Evolutionary conservation across 1,284 basidiomycete species (phyloP).

Genomic region (Athelia sp.): DNA sequence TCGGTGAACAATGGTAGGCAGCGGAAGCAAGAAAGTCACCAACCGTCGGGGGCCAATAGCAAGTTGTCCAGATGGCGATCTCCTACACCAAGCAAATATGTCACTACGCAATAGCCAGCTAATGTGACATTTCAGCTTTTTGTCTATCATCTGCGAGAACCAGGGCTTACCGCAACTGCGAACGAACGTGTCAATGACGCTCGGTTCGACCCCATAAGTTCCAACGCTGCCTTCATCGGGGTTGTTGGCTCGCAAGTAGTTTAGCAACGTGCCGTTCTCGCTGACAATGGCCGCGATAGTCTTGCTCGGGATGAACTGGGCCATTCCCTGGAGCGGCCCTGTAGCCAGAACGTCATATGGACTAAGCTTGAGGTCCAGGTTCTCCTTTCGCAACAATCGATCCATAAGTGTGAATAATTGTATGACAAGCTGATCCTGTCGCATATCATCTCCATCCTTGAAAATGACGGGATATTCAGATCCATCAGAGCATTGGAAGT

Average conservation of each 20-base stretch:
- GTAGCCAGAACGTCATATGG: slow-evolving; percentile 96
- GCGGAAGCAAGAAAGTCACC: slow-evolving; percentile 27
- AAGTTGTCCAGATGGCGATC: slow-evolving; percentile 98
- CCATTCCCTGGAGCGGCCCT: slow-evolving; percentile 91
- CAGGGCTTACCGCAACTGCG: slow-evolving; percentile 85
- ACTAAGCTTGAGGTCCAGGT: slow-evolving; percentile 88
- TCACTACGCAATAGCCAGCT: slow-evolving; percentile 99
- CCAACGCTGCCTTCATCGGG: slow-evolving; percentile 91
- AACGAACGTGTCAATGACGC: slow-evolving; percentile 94
- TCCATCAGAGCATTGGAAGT: slow-evolving; percentile 78
- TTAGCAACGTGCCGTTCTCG: slow-evolving; percentile 88
- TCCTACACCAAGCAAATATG: slow-evolving; percentile 94
- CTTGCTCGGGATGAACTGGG: slow-evolving; percentile 93
- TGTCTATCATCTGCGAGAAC: neutral
- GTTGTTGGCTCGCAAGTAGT: slow-evolving; percentile 81
- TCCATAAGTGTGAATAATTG: slow-evolving; percentile 99
- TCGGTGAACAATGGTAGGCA: neutral
- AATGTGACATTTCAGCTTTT: slow-evolving; percentile 10
- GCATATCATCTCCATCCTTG: slow-evolving; percentile 98
- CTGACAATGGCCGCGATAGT: slow-evolving; percentile 91
- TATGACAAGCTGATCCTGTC: slow-evolving; percentile 96
- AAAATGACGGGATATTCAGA: slow-evolving; percentile 92
- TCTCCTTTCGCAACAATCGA: slow-evolving; percentile 88
- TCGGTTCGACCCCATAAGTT: slow-evolving; percentile 88
- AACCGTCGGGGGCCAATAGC: slow-evolving; percentile 87